Base-by-base conservation (phyloP, 495 filamentous ascomycete genomes). In the Daldinia vernicosa region DNA sequence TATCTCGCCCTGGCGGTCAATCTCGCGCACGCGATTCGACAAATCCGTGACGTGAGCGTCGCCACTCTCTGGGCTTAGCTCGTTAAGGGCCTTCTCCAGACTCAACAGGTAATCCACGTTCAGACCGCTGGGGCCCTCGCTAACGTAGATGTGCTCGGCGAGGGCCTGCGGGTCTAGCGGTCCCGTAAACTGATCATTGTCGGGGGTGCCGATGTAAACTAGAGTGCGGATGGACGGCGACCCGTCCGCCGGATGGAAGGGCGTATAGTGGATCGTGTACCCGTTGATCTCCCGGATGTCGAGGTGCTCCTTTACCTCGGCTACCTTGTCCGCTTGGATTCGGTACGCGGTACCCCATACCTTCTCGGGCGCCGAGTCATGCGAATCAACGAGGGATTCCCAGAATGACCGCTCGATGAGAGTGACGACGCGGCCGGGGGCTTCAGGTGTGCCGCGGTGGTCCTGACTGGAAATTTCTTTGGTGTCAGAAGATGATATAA, bases 251-350 rank as follows among this genome's bases (percentile, higher is more conserved):
- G 91, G 86, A 75, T 92, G 83, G 79, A 97, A 97, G 1, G 89
- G 88, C 22, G 92, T 94, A 79, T 92, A 92, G 76, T 96, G 93
- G 69, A 95, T 93, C 33, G 87, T 91, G 77, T 98, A 98, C 6
- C 96, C 96, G 77, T 98, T 95, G 72, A 98, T 97, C 81, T 99
- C 96, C 14, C 96, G 91, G 63, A 97, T 94, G 76, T 98, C 94
- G 37, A 99, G 93, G 78, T 98, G 94, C 60, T 91, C 86, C 64
- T 92, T 90, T 3, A 97, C 96, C 80, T 94, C 91, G 65, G 87
- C 85, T 15, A 95, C 92, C 65, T 90, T 86, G 1, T 84, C 81
- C 9, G 89, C 74, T 6, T 88, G 81, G 72, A 99, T 98, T 71
- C 94, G 93, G 80, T 98, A 99, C 43, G 94, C 95, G 4, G 91